These are phyloP conservation scores for Zoysia japonica DNA, from an alignment of 176 grass and related monocot genomes.

Conservation along the genomic window DNA sequence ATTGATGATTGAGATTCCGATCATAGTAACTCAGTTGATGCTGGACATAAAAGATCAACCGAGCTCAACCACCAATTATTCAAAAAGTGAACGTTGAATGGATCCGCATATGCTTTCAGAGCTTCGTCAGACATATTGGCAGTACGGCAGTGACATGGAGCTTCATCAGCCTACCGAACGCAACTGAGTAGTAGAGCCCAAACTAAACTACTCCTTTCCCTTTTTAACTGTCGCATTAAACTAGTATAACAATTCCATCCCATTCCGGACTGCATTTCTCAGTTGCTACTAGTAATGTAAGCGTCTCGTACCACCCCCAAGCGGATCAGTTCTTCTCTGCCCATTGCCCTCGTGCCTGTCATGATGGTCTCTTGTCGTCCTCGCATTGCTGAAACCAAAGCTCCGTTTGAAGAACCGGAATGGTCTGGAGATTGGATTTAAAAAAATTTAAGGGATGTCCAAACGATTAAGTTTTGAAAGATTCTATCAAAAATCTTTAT, in stretches of 20 bases:
- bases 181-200: not conserved
- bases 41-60: not conserved
- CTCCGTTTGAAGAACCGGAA: no score
- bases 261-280: no score
- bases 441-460: no score
- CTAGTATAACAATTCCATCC: not conserved
- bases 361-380: not conserved
- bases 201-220: not conserved
- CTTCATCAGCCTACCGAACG: not conserved
- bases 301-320: not conserved
- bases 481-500: no score
- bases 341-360: not conserved
- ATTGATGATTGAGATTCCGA: no score
- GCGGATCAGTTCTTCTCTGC: not conserved
- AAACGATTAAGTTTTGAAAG: no score
- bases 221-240: not conserved
- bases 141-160: conserved; percentile 10
- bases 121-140: not conserved
- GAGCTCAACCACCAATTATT: not conserved
- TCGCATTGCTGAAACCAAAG: not conserved
- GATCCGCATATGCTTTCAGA: not conserved
- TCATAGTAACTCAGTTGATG: not conserved
- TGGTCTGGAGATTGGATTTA: no score
- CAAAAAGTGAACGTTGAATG: not conserved
- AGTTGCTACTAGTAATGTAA: not conserved